These are phyloP conservation scores for Trichocladium antarcticum DNA, from an alignment of 495 filamentous ascomycete genomes.

Conservation along the genomic window DNA sequence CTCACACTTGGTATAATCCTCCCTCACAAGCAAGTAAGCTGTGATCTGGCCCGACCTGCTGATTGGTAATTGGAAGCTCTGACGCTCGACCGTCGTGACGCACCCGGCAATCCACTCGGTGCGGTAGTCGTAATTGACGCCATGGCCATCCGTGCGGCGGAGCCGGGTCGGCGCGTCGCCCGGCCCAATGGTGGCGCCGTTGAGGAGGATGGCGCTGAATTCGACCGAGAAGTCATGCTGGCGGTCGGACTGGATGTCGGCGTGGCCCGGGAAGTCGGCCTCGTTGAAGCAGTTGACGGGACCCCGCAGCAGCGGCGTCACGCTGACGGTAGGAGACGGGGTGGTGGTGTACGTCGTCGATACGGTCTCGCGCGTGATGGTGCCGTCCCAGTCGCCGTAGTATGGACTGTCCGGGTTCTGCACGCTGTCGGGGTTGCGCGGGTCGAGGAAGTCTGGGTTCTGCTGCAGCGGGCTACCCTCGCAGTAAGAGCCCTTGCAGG, in stretches of 20 bases:
- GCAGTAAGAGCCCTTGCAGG: slow-evolving; percentile 2
- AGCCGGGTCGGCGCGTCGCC: not conserved
- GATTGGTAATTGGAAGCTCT: slow-evolving; percentile 7
- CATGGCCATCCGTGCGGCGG: not conserved
- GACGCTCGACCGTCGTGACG: slow-evolving; percentile 2
- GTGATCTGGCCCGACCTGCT: not conserved
- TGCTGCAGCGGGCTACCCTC: not conserved
- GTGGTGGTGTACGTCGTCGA: too few relatives aligned
- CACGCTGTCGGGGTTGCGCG: slow-evolving; percentile 3
- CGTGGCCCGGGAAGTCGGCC: slow-evolving; percentile 9
- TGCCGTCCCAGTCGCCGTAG: slow-evolving; percentile 1
- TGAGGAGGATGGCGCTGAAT: not conserved
- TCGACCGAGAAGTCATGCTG: slow-evolving; percentile 2
- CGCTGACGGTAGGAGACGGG: too few relatives aligned
- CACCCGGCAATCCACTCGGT: slow-evolving; percentile 5
- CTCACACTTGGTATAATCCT: slow-evolving; percentile 8
- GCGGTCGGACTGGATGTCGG: slow-evolving; percentile 3
- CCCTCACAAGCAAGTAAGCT: slow-evolving; percentile 7
- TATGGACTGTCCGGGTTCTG: not conserved
- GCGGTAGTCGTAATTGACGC: slow-evolving; percentile 7
- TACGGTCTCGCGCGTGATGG: not conserved
- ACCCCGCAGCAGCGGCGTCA: slow-evolving; percentile 2
- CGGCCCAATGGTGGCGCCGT: slow-evolving; percentile 1
- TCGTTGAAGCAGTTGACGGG: slow-evolving; percentile 6
- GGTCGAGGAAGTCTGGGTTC: slow-evolving; percentile 4